These are phyloP conservation scores for Pseudopyricularia javanii DNA, from an alignment of 2,329 filamentous ascomycete species.

Conservation along the genomic window DNA sequence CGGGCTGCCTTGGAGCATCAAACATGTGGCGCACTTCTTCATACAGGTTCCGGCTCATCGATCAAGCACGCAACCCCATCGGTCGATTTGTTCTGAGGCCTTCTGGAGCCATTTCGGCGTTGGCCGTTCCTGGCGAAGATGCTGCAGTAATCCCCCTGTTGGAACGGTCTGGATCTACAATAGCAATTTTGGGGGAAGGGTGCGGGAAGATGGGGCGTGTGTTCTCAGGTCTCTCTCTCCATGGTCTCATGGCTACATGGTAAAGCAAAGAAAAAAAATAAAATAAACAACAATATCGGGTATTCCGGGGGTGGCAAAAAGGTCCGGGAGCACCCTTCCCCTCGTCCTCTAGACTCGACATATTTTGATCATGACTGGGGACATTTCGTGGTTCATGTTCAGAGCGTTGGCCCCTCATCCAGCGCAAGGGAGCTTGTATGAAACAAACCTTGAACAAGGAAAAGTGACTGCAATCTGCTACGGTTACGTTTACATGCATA, in stretches of 20 bases:
- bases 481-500: not conserved
- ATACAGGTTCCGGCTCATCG: not conserved
- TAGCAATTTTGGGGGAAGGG: not conserved
- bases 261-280: not conserved
- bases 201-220: too few relatives aligned
- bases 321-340: not conserved
- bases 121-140: not conserved
- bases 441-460: not conserved
- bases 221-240: not conserved
- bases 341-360: not conserved
- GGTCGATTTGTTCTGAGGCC: not conserved
- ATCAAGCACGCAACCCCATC: not conserved
- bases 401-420: not conserved
- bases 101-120: not conserved
- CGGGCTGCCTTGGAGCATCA: not conserved
- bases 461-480: not conserved
- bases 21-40: not conserved
- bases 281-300: too few relatives aligned
- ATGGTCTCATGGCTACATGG: not conserved
- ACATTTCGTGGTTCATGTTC: too few relatives aligned
- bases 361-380: not conserved
- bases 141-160: not conserved
- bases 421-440: not conserved
- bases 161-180: not conserved
- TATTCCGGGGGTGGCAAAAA: not conserved